Conservation (phyloP, 371 early-diverging fungal genomes). For the Capniomyces stellatus region DNA sequence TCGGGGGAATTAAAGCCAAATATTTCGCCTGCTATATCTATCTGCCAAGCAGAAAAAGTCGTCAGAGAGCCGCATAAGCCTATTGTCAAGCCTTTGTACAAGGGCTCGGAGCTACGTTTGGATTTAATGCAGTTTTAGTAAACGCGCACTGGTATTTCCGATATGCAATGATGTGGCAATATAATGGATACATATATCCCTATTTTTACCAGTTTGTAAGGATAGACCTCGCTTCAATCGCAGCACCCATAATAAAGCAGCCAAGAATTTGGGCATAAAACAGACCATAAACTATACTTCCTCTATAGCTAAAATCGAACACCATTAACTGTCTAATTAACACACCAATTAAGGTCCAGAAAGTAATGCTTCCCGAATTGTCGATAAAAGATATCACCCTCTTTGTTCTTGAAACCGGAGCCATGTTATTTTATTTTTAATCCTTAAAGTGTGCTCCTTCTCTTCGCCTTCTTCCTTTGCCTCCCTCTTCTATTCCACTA, state of each 20-base stretch:
- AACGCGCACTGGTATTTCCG: background rate
- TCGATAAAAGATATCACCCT: no score
- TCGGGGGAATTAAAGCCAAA: slow-evolving; percentile 19
- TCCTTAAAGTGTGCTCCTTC: no score
- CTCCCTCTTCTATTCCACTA: no score
- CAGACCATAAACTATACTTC: slow-evolving; percentile 29
- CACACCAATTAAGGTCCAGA: no score
- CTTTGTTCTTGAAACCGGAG: no score
- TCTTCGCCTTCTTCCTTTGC: no score
- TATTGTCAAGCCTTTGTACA: slow-evolving; percentile 40
- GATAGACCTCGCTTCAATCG: background rate
- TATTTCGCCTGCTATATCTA: slow-evolving; percentile 35
- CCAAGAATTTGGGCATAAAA: slow-evolving; percentile 53
- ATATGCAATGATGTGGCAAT: background rate
- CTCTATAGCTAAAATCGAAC: no score
- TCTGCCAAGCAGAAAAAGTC: slow-evolving; percentile 66
- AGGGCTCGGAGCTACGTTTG: slow-evolving; percentile 22
- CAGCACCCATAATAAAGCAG: slow-evolving; percentile 34
- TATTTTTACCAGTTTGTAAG: no score
- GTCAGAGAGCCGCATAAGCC: slow-evolving; percentile 78
- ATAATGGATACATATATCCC: background rate
- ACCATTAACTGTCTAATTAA: no score
- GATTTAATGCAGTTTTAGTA: background rate
- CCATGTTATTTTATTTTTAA: no score
- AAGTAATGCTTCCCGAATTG: no score